These are phyloP conservation scores for Metarhizium rileyi DNA, from an alignment of 2,329 filamentous ascomycete genomes.

Conservation along the genomic window DNA sequence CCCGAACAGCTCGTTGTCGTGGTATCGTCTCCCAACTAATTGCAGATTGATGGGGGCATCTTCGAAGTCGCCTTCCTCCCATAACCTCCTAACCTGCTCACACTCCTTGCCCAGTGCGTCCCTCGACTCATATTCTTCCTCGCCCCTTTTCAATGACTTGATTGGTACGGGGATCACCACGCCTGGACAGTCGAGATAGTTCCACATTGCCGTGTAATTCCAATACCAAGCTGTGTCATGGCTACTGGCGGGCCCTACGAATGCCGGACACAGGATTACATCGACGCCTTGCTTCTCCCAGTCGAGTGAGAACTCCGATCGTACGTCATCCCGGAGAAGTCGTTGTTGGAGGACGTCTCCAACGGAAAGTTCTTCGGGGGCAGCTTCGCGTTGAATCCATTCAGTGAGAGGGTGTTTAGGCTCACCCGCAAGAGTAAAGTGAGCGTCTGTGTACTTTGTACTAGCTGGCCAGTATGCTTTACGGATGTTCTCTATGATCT, in stretches of 20 bases:
- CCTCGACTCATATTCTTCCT: not conserved
- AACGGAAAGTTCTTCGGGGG: slow-evolving; percentile 2
- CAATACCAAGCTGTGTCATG: slow-evolving; percentile 26
- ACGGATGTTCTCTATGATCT: not conserved
- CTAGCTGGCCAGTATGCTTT: slow-evolving; percentile 2
- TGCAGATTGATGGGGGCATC: slow-evolving; percentile 24
- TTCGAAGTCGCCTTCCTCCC: slow-evolving; percentile 24
- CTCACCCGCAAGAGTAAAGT: slow-evolving; percentile 15
- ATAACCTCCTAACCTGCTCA: slow-evolving; percentile 18
- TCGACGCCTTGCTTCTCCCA: slow-evolving; percentile 27
- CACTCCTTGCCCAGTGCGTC: slow-evolving; percentile 5
- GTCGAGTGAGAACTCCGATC: slow-evolving; percentile 20
- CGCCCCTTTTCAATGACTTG: slow-evolving; percentile 3
- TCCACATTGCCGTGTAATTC: slow-evolving; percentile 27
- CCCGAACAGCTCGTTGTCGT: slow-evolving; percentile 24
- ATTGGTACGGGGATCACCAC: slow-evolving; percentile 23
- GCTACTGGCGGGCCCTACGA: slow-evolving; percentile 17
- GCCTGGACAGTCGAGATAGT: slow-evolving; percentile 26
- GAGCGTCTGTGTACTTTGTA: not conserved
- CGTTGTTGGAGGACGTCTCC: slow-evolving; percentile 17
- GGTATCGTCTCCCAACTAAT: slow-evolving; percentile 23
- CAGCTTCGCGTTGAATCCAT: slow-evolving; percentile 13
- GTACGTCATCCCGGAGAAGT: slow-evolving; percentile 19
- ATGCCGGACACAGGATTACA: slow-evolving; percentile 17
- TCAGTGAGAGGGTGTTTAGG: slow-evolving; percentile 19